Conservation (phyloP, 2,329 filamentous ascomycete genomes). For the Diplocarpon mali region DNA sequence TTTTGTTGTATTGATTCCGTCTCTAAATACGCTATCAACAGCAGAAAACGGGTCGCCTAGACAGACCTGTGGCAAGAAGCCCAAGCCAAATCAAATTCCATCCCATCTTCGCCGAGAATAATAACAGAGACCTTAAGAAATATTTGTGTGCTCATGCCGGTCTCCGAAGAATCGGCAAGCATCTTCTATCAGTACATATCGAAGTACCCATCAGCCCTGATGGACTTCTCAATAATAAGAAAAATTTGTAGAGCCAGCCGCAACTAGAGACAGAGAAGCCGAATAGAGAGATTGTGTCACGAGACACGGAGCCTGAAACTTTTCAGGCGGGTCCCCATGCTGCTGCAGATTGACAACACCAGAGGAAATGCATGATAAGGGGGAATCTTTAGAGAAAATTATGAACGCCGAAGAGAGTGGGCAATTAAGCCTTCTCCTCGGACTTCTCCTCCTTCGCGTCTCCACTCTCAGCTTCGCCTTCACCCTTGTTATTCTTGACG, state of each 20-base stretch:
- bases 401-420: conserved; percentile 19
- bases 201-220: conserved; percentile 12
- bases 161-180: conserved; percentile 7
- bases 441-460: conserved; percentile 40
- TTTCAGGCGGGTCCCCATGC: conserved; percentile 22
- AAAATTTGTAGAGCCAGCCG: conserved; percentile 14
- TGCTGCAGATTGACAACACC: conserved; percentile 25
- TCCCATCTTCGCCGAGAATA: conserved; percentile 7
- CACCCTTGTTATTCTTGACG: conserved; percentile 53
- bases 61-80: conserved; percentile 7
- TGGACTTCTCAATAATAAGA: conserved; percentile 9
- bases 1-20: conserved; percentile 18
- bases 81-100: conserved; percentile 9
- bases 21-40: conserved; percentile 8
- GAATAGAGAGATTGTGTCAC: conserved; percentile 19
- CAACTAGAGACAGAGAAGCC: conserved; percentile 12
- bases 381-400: conserved; percentile 15
- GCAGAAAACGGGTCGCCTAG: conserved; percentile 8
- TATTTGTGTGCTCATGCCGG: conserved; percentile 8
- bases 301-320: conserved; percentile 24
- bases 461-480: conserved; percentile 28
- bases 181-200: conserved; percentile 26
- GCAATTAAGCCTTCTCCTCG: conserved; percentile 41
- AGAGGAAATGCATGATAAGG: conserved; percentile 17
- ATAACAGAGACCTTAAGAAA: conserved; percentile 13